A percentile compares a stretch with the other conserved stretches of the same genome.
These are phyloP conservation scores for Penicillium taxi DNA, from an alignment of 495 filamentous ascomycete species.

Conservation along the genomic window DNA sequence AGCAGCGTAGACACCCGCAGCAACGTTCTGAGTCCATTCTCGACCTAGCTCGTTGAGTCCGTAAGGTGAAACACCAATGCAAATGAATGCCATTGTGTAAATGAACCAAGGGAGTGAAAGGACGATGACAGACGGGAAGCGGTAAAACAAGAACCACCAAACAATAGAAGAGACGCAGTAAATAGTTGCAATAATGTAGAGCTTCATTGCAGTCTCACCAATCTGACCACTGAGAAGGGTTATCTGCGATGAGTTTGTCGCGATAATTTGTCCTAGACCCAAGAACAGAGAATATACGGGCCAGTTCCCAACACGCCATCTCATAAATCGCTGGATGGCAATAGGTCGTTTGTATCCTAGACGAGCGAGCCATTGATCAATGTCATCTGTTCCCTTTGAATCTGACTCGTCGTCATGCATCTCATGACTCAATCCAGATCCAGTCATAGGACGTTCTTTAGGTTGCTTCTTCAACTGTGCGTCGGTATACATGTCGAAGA, in stretches of 20 bases:
- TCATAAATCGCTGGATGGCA: constrained; percentile 20
- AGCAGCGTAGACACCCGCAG: constrained; percentile 51
- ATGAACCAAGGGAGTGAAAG: constrained; percentile 42
- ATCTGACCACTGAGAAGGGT: constrained; percentile 55
- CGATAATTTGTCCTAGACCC: constrained; percentile 58
- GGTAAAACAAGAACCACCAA: constrained; percentile 57
- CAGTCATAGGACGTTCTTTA: constrained; percentile 7
- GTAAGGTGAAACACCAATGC: constrained; percentile 39
- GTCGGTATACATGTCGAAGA: constrained; percentile 50
- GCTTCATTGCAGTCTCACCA: constrained; percentile 50
- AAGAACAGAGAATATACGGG: constrained; percentile 58
- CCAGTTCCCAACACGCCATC: constrained; percentile 44
- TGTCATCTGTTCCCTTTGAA: constrained; percentile 23
- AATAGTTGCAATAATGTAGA: constrained; percentile 55
- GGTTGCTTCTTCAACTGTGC: constrained; percentile 37
- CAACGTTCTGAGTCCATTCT: constrained; percentile 49
- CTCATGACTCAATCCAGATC: not conserved
- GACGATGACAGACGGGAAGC: constrained; percentile 47
- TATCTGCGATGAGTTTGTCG: constrained; percentile 62
- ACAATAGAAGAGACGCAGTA: constrained; percentile 53
- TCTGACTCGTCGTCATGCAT: constrained; percentile 1
- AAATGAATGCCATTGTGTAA: constrained; percentile 48
- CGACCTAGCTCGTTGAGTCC: constrained; percentile 22
- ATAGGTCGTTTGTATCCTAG: constrained; percentile 16
- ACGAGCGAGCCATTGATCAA: constrained; percentile 44